Conservation (phyloP, 164 flowering plant genomes). For the Aristolochia californica region DNA sequence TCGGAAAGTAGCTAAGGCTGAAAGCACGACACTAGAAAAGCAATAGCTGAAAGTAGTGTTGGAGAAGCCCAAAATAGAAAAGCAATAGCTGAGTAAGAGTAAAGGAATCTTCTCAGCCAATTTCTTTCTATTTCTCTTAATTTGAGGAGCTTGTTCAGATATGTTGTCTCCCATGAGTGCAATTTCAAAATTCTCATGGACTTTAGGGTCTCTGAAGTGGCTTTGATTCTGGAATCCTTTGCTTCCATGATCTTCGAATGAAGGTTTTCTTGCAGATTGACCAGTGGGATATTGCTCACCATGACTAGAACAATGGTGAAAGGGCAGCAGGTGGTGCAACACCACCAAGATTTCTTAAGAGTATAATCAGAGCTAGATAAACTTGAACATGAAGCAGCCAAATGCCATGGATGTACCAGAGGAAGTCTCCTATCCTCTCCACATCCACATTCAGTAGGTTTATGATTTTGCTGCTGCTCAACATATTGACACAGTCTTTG, state of each 20-base stretch:
- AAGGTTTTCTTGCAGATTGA: slow-evolving; percentile 45
- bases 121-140: slow-evolving; percentile 51
- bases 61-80: slow-evolving; percentile 93
- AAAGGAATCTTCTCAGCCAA: slow-evolving; percentile 60
- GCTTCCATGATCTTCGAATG: slow-evolving; percentile 80
- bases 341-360: slow-evolving; percentile 55
- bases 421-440: slow-evolving; percentile 72
- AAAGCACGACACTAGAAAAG: slow-evolving; percentile 66
- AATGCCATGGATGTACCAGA: slow-evolving; percentile 53
- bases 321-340: slow-evolving; percentile 61
- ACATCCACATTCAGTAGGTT: slow-evolving; percentile 69
- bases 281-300: slow-evolving; percentile 71
- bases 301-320: slow-evolving; percentile 47
- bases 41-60: slow-evolving; percentile 55
- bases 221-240: slow-evolving; percentile 63
- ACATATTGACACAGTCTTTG: slow-evolving; percentile 42
- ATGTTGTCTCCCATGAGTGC: slow-evolving; percentile 70
- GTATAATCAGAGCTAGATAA: slow-evolving; percentile 48
- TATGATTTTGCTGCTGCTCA: slow-evolving; percentile 40
- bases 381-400: slow-evolving; percentile 85
- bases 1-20: slow-evolving; percentile 74
- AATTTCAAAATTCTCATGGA: slow-evolving; percentile 73
- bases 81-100: slow-evolving; percentile 53
- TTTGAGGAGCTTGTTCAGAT: slow-evolving; percentile 40
- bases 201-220: slow-evolving; percentile 67